phyloP scores from a whole-genome alignment of 345 rosid species.

The Mallotus nudiflorus region DNA sequence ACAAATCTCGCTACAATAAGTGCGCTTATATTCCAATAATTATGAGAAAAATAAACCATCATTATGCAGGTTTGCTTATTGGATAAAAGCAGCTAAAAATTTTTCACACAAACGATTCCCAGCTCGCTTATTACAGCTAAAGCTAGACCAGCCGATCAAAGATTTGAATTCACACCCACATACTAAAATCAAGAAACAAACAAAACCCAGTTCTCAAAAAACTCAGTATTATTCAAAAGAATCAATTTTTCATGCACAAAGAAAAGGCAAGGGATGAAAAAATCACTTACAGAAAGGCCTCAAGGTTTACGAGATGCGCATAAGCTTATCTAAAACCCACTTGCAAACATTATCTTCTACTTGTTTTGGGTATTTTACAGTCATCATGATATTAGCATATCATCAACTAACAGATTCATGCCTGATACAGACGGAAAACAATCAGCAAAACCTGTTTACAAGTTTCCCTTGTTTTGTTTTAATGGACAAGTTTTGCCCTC shows the following conservation, averaged over 20 bases:
- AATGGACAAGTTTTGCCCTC: too few relatives aligned
- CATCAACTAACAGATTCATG: too few relatives aligned
- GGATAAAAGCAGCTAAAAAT: background rate
- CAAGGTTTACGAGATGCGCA: too few relatives aligned
- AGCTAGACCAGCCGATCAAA: too few relatives aligned
- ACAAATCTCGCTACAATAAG: background rate
- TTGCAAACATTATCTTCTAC: too few relatives aligned
- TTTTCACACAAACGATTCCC: background rate
- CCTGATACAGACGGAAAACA: too few relatives aligned
- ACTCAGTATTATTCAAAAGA: background rate
- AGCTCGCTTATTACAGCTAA: too few relatives aligned
- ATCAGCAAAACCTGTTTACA: too few relatives aligned
- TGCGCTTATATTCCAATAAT: background rate
- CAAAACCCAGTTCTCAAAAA: background rate
- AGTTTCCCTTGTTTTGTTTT: too few relatives aligned
- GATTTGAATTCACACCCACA: background rate
- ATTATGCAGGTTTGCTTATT: background rate
- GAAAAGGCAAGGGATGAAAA: background rate
- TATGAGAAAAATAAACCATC: background rate
- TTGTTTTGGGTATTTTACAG: too few relatives aligned
- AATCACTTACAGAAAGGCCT: slow-evolving; percentile 22
- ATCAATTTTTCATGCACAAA: background rate
- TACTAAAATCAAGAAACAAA: background rate
- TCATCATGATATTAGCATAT: too few relatives aligned
- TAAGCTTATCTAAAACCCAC: too few relatives aligned